Conservation (phyloP, 352 stramenopile genomes). For the Pythium coloratum region DNA sequence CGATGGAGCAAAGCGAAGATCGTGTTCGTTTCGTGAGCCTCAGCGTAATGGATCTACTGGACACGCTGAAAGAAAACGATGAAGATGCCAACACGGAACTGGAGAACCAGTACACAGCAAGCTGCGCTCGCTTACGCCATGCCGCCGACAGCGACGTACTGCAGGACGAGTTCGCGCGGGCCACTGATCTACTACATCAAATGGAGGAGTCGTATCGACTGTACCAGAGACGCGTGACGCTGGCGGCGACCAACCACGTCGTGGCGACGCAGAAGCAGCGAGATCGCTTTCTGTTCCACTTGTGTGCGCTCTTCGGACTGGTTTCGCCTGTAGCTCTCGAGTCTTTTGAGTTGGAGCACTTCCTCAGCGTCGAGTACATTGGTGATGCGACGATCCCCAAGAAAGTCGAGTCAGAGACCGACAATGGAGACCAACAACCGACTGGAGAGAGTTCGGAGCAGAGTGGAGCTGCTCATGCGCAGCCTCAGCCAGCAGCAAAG, state of each 20-base stretch:
- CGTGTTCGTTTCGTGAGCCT: slow-evolving; percentile 65
- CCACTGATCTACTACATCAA: slow-evolving; percentile 49
- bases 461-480: background rate
- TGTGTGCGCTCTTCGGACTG: slow-evolving; percentile 56
- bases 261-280: slow-evolving; percentile 47
- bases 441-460: slow-evolving; percentile 13
- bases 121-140: slow-evolving; percentile 64
- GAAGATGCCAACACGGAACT: slow-evolving; percentile 46
- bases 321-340: background rate
- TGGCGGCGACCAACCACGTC: slow-evolving; percentile 60
- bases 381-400: slow-evolving; percentile 31
- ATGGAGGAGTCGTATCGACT: slow-evolving; percentile 81
- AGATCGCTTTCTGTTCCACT: slow-evolving; percentile 37
- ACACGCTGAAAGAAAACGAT: slow-evolving; percentile 73
- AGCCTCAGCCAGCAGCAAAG: background rate
- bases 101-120: slow-evolving; percentile 50
- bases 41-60: slow-evolving; percentile 70
- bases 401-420: background rate
- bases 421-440: background rate
- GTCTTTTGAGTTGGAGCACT: slow-evolving; percentile 43
- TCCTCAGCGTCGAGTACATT: slow-evolving; percentile 55
- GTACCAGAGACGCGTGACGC: slow-evolving; percentile 49
- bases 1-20: slow-evolving; percentile 57
- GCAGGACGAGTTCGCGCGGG: slow-evolving; percentile 53
- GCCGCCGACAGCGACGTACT: slow-evolving; percentile 63